Base-by-base conservation (phyloP, 2,329 filamentous ascomycete species). In the Trichophyton rubrum region DNA sequence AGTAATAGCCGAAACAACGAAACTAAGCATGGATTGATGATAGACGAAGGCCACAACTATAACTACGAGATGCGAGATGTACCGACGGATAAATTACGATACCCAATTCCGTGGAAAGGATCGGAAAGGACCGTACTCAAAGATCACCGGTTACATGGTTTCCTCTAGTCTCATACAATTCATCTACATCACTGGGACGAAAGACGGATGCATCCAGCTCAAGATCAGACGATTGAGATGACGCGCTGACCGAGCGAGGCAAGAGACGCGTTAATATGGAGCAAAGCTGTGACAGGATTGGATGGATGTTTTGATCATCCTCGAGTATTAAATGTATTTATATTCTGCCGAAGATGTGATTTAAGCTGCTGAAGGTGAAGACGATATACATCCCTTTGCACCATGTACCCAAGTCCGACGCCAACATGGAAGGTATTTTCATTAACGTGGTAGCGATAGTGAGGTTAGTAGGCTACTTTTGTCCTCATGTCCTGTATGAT, bases 401-500 rank as follows among this genome's bases (percentile, higher is more conserved):
- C 51, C 30, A 27, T 55, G 13, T n/a, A 35, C 20, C 51, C 51
- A 27, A 55, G n/a, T 20, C 51, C n/a, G 66, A 62, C 61, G 62
- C 69, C 72, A 61, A 47, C 45, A 58, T 41, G 24, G 47, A 40
- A 55, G 30, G 17, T 20, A 7, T 59, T 51, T 38, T 38, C 58
- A 58, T 66, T 61, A 56, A 41, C 9, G 13, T 27, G 13, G 27
- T 43, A n/a, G 40, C 33, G 9, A 7, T 55, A 35, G n/a, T 6
- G n/a, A 43, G 15, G 35, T 57, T 74, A 80, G 66, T 82, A 82
- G 64, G 80, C 80, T 64, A 82, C 81, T 64, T 80, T 71, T 58
- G 80, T 82, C 61, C 80, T 75, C 77, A 82, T 82, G 70, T 82
- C 80, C 78, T 81, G 59, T 56, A 56, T 64, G 68, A 67, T 64